phyloP scores from a whole-genome alignment of 768 basidiomycete species.

The Trametes maxima region DNA sequence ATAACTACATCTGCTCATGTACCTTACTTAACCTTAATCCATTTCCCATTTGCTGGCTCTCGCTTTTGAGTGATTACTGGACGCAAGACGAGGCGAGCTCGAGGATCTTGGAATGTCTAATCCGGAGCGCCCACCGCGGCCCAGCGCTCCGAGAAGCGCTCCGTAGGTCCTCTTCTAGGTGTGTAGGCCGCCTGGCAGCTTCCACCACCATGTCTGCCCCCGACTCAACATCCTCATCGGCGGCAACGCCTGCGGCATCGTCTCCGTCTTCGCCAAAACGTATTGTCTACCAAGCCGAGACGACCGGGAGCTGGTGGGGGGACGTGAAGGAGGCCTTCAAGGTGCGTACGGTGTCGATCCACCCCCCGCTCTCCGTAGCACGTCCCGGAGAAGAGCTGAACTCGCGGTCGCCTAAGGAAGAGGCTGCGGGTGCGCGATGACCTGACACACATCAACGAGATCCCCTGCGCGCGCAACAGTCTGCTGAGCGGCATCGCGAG shows the following conservation, averaged over 20 bases:
- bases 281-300: slow-evolving; percentile 34
- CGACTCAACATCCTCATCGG: background rate
- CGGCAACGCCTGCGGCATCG: background rate
- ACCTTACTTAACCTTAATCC: background rate
- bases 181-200: background rate
- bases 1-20: too few relatives aligned
- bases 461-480: slow-evolving; percentile 79
- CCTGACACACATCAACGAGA: slow-evolving; percentile 60
- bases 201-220: slow-evolving; percentile 17
- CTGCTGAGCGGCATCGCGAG: slow-evolving; percentile 79
- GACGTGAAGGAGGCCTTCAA: slow-evolving; percentile 40
- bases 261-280: slow-evolving; percentile 18
- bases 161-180: background rate
- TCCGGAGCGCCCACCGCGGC: slow-evolving; percentile 3
- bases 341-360: slow-evolving; percentile 25
- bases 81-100: too few relatives aligned
- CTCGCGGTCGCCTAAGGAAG: slow-evolving; percentile 39
- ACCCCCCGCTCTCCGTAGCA: background rate
- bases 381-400: background rate
- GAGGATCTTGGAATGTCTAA: too few relatives aligned
- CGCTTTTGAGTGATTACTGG: too few relatives aligned
- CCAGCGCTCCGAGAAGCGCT: too few relatives aligned
- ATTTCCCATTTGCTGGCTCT: too few relatives aligned
- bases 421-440: slow-evolving; percentile 53
- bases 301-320: slow-evolving; percentile 37